Evolutionary conservation across 2,329 filamentous ascomycete genomes (phyloP), one percentile per base, ranked within the genome.

Genomic region (Torrubiella hemipterigena): DNA sequence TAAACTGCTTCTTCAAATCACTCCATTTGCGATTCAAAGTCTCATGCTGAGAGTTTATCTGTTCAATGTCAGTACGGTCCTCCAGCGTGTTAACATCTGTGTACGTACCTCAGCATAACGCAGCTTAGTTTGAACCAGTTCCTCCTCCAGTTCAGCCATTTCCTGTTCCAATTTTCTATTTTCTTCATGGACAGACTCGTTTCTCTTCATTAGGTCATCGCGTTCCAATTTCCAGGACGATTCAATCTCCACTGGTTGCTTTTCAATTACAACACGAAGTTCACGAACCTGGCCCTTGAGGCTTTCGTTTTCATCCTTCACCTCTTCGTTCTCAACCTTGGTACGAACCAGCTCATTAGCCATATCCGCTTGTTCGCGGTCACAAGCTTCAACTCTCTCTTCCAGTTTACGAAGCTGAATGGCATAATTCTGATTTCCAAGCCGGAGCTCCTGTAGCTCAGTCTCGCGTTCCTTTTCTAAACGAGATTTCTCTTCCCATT

Each of bases 401-500:
- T 98, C 91, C 1, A 98, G 66, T 35, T 74, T 73, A 32, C 86
- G 82, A n/a, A 96, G 72, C 45, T 82, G 79, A 22, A 77, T 55
- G n/a, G 77, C 69, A 18, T 91, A 71, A 26, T 69, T 72, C 9
- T 69, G 55, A 40, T 85, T 86, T 15, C 69, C 66, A 15, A 67
- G 61, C 43, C 75, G 77, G 38, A 96, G 65, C 8, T 69, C 63
- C 41, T 89, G 81, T 5, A 96, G 58, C 52, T 96, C 89, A 11
- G 69, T 65, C 50, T 94, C 85, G 3, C 83, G 76, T 37, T 86
- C 84, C 50, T 81, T 83, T 46, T 95, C 85, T 0, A 68, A 50
- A n/a, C 76, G 77, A 7, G 80, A 81, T 59, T 86, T 86, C 47
- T 95, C 89, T 50, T 93, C 85, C 87, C 87, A 98, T 50, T 98